These are phyloP conservation scores for Thozetella sp. DNA, from an alignment of 495 filamentous ascomycete genomes.

Conservation along the genomic window DNA sequence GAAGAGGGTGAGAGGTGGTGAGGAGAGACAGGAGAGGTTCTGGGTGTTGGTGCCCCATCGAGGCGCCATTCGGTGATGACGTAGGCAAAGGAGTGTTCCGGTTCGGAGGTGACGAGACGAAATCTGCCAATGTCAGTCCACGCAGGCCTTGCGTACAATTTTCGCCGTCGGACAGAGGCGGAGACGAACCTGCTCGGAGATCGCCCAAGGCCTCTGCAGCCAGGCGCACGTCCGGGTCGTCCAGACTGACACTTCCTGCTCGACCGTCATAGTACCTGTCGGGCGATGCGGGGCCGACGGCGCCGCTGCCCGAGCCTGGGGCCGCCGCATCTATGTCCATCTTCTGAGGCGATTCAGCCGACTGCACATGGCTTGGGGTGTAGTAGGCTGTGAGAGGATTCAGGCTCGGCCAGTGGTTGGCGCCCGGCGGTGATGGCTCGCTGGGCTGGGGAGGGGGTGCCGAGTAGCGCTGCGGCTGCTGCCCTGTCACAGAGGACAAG, in stretches of 20 bases:
- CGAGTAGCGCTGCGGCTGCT: slow-evolving; percentile 15
- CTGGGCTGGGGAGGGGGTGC: slow-evolving; percentile 19
- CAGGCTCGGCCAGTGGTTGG: slow-evolving; percentile 49
- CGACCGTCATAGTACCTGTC: slow-evolving; percentile 35
- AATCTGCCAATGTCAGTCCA: slow-evolving; percentile 40
- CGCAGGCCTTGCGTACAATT: slow-evolving; percentile 13
- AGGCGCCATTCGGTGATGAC: slow-evolving; percentile 22
- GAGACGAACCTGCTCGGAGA: slow-evolving; percentile 72
- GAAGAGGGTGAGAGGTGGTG: slow-evolving; percentile 75
- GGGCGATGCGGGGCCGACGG: slow-evolving; percentile 38
- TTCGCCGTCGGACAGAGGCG: background rate
- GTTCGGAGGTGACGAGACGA: slow-evolving; percentile 55
- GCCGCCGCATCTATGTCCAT: slow-evolving; percentile 25
- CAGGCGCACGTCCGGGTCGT: slow-evolving; percentile 78
- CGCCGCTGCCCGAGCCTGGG: slow-evolving; percentile 30
- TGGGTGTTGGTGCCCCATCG: slow-evolving; percentile 32
- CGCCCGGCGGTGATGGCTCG: slow-evolving; percentile 27
- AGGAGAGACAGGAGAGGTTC: slow-evolving; percentile 82
- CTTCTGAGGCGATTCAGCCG: slow-evolving; percentile 28
- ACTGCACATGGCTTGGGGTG: slow-evolving; percentile 36
- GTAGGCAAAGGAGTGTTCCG: slow-evolving; percentile 34
- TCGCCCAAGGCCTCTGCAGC: slow-evolving; percentile 87
- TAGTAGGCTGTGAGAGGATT: slow-evolving; percentile 59
- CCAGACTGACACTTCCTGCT: slow-evolving; percentile 66
- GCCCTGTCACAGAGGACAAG: slow-evolving; percentile 40